Conservation (phyloP, 768 basidiomycete genomes). For the Hygrophorus russula region DNA sequence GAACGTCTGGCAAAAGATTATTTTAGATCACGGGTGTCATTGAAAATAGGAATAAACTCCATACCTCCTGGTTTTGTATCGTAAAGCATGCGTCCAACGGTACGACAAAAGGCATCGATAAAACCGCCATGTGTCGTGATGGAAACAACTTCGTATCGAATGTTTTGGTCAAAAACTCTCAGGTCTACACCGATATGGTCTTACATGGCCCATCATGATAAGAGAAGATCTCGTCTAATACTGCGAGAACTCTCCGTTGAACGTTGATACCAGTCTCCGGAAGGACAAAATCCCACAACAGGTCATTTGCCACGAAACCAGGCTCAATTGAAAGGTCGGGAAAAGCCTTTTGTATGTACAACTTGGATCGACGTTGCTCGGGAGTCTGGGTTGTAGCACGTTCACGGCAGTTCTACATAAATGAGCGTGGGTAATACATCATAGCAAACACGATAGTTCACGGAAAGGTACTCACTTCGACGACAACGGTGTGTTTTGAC, state of each 20-base stretch:
- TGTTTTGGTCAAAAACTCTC: not conserved
- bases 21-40: not conserved
- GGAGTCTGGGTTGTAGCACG: too few relatives aligned
- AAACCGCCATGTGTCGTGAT: not conserved
- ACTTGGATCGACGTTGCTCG: too few relatives aligned
- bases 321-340: too few relatives aligned
- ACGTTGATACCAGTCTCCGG: not conserved
- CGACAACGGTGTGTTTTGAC: too few relatives aligned
- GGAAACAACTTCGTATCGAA: not conserved
- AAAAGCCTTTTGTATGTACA: too few relatives aligned
- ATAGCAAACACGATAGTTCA: too few relatives aligned
- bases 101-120: not conserved
- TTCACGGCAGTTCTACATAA: too few relatives aligned
- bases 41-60: not conserved
- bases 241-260: not conserved
- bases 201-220: not conserved
- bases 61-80: not conserved
- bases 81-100: not conserved
- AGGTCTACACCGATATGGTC: not conserved
- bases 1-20: not conserved
- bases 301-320: too few relatives aligned
- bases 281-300: too few relatives aligned
- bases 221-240: not conserved
- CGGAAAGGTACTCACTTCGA: too few relatives aligned
- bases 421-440: too few relatives aligned